Percentiles rank a stretch among this genome's conserved stretches.
Conservation (phyloP, 2,329 filamentous ascomycete genomes). For the Myriosclerotinia duriaeana region DNA sequence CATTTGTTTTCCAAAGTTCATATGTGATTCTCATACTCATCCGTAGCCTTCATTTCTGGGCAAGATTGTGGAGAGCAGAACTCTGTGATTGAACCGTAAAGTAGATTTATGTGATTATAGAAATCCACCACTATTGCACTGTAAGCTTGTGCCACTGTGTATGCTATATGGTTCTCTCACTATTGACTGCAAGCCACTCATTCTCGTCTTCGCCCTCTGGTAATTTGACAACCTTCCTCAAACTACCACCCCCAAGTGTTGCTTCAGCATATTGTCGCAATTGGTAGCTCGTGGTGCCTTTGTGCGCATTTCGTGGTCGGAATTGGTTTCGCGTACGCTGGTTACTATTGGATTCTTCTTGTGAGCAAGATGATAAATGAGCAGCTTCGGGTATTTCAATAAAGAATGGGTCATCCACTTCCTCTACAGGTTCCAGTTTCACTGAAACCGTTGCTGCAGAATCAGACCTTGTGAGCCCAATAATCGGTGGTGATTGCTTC, state of each 20-base stretch:
- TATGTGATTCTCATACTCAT: constrained; percentile 66
- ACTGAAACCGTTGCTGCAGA: constrained; percentile 35
- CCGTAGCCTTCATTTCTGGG: constrained; percentile 99
- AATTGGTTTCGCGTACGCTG: constrained; percentile 88
- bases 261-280: constrained; percentile 97
- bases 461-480: constrained; percentile 26
- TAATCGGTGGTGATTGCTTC: constrained; percentile 8
- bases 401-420: constrained; percentile 37
- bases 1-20: constrained; percentile 13
- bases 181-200: constrained; percentile 97
- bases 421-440: constrained; percentile 22
- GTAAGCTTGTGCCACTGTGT: constrained; percentile 36
- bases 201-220: constrained; percentile 97
- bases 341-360: constrained; percentile 57
- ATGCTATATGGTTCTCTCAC: constrained; percentile 50
- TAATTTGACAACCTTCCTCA: constrained; percentile 94
- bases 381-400: constrained; percentile 45
- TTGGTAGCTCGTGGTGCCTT: constrained; percentile 88
- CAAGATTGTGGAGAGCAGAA: constrained; percentile 97
- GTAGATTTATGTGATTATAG: constrained; percentile 99
- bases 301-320: constrained; percentile 79
- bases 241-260: constrained; percentile 87
- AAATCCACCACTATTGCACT: constrained; percentile 85
- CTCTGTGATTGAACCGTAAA: constrained; percentile 98
- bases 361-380: constrained; percentile 43